A percentile compares a stretch with the other conserved stretches of the same genome.
Conservation (phyloP, 192 early-diverging fungal species). For the Globomyces pollinis-pini region DNA sequence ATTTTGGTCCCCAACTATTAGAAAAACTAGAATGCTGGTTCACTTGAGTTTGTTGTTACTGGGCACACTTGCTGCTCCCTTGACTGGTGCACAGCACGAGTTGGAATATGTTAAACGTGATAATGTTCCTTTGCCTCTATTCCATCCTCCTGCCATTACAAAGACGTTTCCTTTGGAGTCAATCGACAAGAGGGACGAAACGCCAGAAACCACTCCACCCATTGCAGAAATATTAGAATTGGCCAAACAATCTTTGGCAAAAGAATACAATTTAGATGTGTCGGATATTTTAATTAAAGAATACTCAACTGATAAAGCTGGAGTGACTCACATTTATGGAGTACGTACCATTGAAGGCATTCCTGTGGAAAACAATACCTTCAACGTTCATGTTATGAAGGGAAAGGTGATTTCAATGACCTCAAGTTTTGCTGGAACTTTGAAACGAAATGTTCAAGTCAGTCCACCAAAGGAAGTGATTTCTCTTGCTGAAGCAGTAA, state of each 20-base stretch:
- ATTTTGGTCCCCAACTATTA: too few species aligned
- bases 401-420: neutral
- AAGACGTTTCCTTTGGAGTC: too few species aligned
- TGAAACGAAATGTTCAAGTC: neutral
- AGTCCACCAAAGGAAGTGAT: neutral
- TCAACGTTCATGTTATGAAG: neutral
- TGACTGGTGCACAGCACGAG: too few species aligned
- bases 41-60: too few species aligned
- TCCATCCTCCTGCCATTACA: too few species aligned
- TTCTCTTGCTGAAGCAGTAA: neutral
- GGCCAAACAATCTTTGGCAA: neutral
- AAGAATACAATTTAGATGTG: neutral
- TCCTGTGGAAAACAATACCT: neutral
- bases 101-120: too few species aligned
- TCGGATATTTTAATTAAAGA: neutral
- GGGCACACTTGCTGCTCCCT: too few species aligned
- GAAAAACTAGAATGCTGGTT: too few species aligned
- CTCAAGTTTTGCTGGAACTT: neutral
- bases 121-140: too few species aligned
- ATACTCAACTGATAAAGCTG: neutral
- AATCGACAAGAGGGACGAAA: too few species aligned
- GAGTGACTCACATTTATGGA: neutral
- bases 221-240: too few species aligned
- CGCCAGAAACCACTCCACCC: too few species aligned
- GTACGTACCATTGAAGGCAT: neutral